Base-by-base conservation (phyloP, 768 basidiomycete genomes). In the Trametes coccinea region DNA sequence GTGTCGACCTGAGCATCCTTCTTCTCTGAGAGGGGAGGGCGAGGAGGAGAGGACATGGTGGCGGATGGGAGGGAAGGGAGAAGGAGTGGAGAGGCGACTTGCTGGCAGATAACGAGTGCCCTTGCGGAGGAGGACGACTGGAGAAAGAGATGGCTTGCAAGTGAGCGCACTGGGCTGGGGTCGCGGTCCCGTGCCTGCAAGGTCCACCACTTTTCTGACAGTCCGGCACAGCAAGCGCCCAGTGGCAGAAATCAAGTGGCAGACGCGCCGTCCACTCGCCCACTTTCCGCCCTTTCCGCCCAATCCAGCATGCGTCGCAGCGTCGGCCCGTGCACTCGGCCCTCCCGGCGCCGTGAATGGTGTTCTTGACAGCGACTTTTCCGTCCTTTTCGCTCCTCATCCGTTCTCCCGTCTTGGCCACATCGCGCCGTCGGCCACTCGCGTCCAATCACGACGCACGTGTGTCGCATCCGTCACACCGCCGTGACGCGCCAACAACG, bases 381-480 rank as follows among this genome's bases (percentile, higher is more conserved):
- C 22, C 13, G 7, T 17, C 17, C 10, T 45, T 30, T 39, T 33
- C 30, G 22, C 49, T 33, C 27, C 3, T 40, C 11, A 48, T n/a
- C 16, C 27, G 33, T 60, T 53, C 29, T 40, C 33, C 41, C 49
- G 49, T 31, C 54, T 29, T 52, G 17, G 47, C 40, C 14, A 22
- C 34, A 17, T 39, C 60, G 41, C 41, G 30, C 39, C 41, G 13
- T 30, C 48, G 41, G 6, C 44, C 58, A 50, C 34, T 50, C 62
- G 62, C 62, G 62, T 63, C 58, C 62, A 51, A 63, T 63, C 62
- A 56, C 62, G 37, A 41, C 62, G 53, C 62, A 63, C 62, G 62
- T 63, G 62, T 53, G 62, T 59, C 53, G 57, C 27, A 22, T 40
- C 46, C n/a, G 45, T 62, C 49, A 51, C 49, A 16, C 27, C 14